These are phyloP conservation scores for Aspergillus calidoustus DNA, from an alignment of 2,329 filamentous ascomycete species.

Conservation along the genomic window DNA sequence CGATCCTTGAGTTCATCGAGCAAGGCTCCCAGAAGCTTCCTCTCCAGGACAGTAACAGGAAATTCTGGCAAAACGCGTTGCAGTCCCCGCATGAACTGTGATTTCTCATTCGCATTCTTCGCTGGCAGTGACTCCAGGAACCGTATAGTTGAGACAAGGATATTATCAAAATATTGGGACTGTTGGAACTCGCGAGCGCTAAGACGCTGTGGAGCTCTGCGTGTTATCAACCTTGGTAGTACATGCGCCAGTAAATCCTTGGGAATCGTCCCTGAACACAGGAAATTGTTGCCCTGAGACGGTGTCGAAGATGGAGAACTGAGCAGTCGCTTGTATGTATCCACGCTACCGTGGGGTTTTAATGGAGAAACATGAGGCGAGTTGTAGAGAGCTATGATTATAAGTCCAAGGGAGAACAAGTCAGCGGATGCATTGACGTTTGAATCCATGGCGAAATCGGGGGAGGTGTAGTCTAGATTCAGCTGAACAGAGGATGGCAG, in stretches of 20 bases:
- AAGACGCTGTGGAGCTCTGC: slow-evolving; percentile 83
- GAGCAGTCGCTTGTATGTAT: slow-evolving; percentile 84
- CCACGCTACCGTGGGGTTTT: slow-evolving; percentile 77
- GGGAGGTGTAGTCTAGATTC: slow-evolving; percentile 90
- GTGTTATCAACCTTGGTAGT: slow-evolving; percentile 82
- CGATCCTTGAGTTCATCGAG: slow-evolving; percentile 93
- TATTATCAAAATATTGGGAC: slow-evolving; percentile 95
- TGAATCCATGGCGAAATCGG: slow-evolving; percentile 91
- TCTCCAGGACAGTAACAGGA: slow-evolving; percentile 89
- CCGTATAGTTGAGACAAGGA: slow-evolving; percentile 92
- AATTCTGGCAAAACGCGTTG: slow-evolving; percentile 88
- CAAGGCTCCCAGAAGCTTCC: slow-evolving; percentile 86
- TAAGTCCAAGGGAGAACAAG: slow-evolving; percentile 88
- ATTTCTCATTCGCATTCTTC: slow-evolving; percentile 89
- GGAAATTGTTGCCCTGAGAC: slow-evolving; percentile 79
- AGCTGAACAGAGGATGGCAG: slow-evolving; percentile 83
- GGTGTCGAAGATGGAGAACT: slow-evolving; percentile 78
- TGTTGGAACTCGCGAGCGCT: slow-evolving; percentile 91
- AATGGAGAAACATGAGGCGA: slow-evolving; percentile 89
- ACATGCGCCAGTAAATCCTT: slow-evolving; percentile 76
- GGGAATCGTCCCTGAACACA: slow-evolving; percentile 78
- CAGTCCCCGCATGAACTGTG: slow-evolving; percentile 86
- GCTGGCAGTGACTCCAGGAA: slow-evolving; percentile 90
- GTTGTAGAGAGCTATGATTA: slow-evolving; percentile 91
- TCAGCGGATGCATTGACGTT: slow-evolving; percentile 84